Evolutionary conservation across 2,329 filamentous ascomycete species (phyloP).

Genomic region (Clarireedia sp.): DNA sequence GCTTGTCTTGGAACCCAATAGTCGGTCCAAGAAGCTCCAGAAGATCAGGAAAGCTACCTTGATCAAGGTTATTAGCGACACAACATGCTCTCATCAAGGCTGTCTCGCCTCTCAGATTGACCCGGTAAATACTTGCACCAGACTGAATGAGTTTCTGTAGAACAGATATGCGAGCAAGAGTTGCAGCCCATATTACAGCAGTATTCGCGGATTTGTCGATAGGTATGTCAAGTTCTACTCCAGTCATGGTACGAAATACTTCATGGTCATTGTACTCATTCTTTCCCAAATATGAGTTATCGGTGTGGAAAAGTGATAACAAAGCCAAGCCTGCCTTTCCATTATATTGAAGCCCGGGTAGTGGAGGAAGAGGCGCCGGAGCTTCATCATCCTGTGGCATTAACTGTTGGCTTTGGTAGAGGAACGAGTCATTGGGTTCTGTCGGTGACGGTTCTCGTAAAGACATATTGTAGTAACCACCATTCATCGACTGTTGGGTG

Average conservation of each 20-base stretch:
- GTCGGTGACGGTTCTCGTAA: constrained; percentile 63
- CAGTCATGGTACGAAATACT: constrained; percentile 65
- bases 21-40: constrained; percentile 82
- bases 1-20: constrained; percentile 83
- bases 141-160: constrained; percentile 73
- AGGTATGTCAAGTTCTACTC: constrained; percentile 81
- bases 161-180: constrained; percentile 76
- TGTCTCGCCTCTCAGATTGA: constrained; percentile 85
- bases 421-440: constrained; percentile 72
- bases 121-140: constrained; percentile 79
- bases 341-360: constrained; percentile 52
- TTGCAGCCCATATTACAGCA: constrained; percentile 92
- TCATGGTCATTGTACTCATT: constrained; percentile 68
- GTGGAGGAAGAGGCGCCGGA: constrained; percentile 54
- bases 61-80: constrained; percentile 90
- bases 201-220: constrained; percentile 86
- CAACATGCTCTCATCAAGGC: constrained; percentile 87
- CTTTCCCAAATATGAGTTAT: constrained; percentile 44
- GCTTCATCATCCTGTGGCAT: constrained; percentile 42
- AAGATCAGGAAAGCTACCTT: constrained; percentile 81
- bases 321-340: constrained; percentile 68
- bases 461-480: constrained; percentile 41
- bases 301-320: constrained; percentile 69
- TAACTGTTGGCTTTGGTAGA: constrained; percentile 42
- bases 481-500: constrained; percentile 23